These are phyloP conservation scores for Strobilomyces confusus DNA, from an alignment of 768 basidiomycete genomes.

Conservation along the genomic window DNA sequence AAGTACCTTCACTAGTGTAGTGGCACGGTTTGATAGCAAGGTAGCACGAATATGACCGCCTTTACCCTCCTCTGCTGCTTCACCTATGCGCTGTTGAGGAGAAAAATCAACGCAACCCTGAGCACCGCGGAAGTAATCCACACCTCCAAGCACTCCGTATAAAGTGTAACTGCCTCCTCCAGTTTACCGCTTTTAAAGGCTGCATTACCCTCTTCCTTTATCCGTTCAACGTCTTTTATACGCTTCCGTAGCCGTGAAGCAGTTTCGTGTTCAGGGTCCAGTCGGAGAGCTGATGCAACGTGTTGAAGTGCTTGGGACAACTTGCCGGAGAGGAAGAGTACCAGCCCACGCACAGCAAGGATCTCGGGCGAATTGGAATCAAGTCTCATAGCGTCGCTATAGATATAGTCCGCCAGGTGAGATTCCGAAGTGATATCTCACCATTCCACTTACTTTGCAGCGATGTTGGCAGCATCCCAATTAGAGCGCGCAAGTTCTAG, in stretches of 20 bases:
- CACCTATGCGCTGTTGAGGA: constrained; percentile 56
- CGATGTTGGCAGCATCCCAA: constrained; percentile 67
- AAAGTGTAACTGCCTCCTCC: constrained; percentile 62
- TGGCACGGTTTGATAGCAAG: constrained; percentile 79
- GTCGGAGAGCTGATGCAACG: constrained; percentile 61
- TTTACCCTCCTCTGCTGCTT: constrained; percentile 62
- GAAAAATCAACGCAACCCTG: not conserved
- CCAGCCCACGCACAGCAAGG: constrained; percentile 70
- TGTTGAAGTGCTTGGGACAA: constrained; percentile 72
- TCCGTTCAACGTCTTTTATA: constrained; percentile 74
- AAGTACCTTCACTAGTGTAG: constrained; percentile 68
- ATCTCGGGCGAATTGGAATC: constrained; percentile 76
- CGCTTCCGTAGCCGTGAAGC: constrained; percentile 72
- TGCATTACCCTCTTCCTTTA: constrained; percentile 82
- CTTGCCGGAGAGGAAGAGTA: constrained; percentile 71
- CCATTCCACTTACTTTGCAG: constrained; percentile 61
- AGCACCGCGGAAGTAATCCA: constrained; percentile 10
- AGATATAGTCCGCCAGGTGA: constrained; percentile 1
- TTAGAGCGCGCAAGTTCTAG: constrained; percentile 68
- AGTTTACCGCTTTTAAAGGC: constrained; percentile 63
- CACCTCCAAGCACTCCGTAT: constrained; percentile 70
- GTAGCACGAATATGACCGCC: constrained; percentile 82
- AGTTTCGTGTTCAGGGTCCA: constrained; percentile 72
- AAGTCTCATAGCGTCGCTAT: constrained; percentile 70
- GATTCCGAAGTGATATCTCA: not conserved